Conservation (phyloP, 2,329 filamentous ascomycete species). For the Cadophora gregata region DNA sequence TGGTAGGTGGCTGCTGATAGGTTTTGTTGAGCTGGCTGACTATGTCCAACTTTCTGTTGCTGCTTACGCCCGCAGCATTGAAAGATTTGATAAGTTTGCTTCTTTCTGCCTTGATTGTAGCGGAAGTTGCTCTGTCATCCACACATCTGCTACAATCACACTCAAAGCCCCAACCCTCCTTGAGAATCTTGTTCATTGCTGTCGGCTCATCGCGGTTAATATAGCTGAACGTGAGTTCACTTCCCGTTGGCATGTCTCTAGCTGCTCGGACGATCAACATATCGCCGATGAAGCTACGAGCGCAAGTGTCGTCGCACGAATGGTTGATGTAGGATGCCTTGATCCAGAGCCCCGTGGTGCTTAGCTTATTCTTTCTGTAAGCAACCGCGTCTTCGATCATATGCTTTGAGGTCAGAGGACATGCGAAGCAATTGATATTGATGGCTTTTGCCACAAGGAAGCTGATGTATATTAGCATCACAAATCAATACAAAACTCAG, state of each 20-base stretch:
- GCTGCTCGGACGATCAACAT: background rate
- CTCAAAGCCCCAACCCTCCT: background rate
- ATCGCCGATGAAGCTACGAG: background rate
- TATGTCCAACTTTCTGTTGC: background rate
- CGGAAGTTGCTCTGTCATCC: background rate
- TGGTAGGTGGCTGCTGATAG: background rate
- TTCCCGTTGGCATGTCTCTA: background rate
- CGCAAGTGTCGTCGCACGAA: background rate
- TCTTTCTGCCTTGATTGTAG: background rate
- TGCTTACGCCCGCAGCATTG: background rate
- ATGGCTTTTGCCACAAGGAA: conserved; percentile 54
- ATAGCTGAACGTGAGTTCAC: background rate
- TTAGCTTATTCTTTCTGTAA: conserved; percentile 20
- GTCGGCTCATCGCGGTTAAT: background rate
- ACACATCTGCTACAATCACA: background rate
- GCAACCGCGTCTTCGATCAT: conserved; percentile 8
- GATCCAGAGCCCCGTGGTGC: background rate
- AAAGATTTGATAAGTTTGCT: background rate
- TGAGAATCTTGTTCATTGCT: background rate
- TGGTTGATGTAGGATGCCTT: background rate
- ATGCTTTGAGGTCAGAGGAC: conserved; percentile 31
- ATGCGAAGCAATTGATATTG: conserved; percentile 51
- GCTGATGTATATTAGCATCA: conserved; percentile 48
- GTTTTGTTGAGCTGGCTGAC: background rate
- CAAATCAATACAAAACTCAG: background rate